These are phyloP conservation scores for Eutrema yunnanense DNA, from an alignment of 345 rosid genomes.

Conservation along the genomic window DNA sequence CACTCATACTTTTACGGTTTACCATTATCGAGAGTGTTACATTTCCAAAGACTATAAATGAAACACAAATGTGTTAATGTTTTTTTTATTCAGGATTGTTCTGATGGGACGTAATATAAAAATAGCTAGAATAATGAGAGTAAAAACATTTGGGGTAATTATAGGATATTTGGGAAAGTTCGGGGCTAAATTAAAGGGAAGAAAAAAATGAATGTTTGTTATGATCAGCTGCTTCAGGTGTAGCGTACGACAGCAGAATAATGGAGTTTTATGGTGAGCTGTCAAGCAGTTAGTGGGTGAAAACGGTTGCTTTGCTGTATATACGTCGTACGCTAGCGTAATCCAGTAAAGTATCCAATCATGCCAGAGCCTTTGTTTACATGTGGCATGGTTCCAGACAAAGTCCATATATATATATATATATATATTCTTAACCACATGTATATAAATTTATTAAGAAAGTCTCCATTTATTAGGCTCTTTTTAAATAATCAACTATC, in stretches of 20 bases:
- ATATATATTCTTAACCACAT: not conserved
- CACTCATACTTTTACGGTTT: not conserved
- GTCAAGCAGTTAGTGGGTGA: constrained; percentile 29
- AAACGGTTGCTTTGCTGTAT: constrained; percentile 26
- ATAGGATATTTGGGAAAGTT: not conserved
- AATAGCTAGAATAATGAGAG: not conserved
- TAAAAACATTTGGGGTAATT: not conserved
- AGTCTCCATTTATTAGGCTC: not conserved
- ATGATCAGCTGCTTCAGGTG: not conserved
- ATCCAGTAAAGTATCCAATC: constrained; percentile 30
- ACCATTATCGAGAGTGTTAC: not conserved
- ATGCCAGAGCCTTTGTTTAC: constrained; percentile 19
- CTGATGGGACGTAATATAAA: not conserved
- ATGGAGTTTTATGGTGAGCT: constrained; percentile 16
- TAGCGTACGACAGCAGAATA: not conserved
- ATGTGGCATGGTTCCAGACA: not conserved
- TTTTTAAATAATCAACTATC: constrained; percentile 2
- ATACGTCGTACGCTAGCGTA: constrained; percentile 14
- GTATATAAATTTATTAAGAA: not conserved
- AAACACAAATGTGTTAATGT: not conserved
- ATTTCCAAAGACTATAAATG: not conserved
- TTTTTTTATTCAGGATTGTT: not conserved
- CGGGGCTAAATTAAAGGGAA: not conserved
- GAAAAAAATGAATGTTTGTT: not conserved
- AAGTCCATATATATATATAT: not conserved